Evolutionary conservation across 805 yeast genomes (phyloP).

Genomic region (Saccharomycopsis sp.): DNA sequence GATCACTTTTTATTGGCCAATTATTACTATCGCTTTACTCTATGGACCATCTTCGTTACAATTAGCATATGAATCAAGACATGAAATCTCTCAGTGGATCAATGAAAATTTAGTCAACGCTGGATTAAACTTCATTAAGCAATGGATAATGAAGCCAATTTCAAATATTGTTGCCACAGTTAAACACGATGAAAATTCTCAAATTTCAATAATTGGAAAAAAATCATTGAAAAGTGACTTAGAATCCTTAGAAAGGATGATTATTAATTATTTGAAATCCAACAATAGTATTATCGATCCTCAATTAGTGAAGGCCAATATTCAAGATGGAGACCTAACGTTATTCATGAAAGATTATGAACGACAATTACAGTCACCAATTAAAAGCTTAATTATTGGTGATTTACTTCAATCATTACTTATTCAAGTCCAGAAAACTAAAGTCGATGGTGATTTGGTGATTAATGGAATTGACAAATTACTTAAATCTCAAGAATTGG

Average conservation of each 20-base stretch:
- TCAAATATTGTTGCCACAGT: slow-evolving; percentile 67
- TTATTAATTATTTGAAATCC: slow-evolving; percentile 46
- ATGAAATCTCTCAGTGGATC: slow-evolving; percentile 49
- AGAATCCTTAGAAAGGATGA: slow-evolving; percentile 82
- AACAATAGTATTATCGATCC: slow-evolving; percentile 13
- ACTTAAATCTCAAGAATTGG: slow-evolving; percentile 84
- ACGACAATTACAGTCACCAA: slow-evolving; percentile 60
- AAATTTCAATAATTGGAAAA: slow-evolving; percentile 71
- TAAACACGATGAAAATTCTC: slow-evolving; percentile 71
- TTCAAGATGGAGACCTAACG: slow-evolving; percentile 68
- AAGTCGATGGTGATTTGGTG: slow-evolving; percentile 91
- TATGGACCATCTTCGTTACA: slow-evolving; percentile 49
- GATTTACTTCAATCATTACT: slow-evolving; percentile 67
- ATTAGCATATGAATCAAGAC: slow-evolving; percentile 43
- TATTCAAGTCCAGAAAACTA: slow-evolving; percentile 92
- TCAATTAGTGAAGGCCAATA: slow-evolving; percentile 28
- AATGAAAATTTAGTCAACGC: slow-evolving; percentile 58
- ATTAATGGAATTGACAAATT: slow-evolving; percentile 85
- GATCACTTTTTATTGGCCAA: slow-evolving; percentile 61
- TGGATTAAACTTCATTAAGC: slow-evolving; percentile 54
- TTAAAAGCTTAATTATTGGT: slow-evolving; percentile 59
- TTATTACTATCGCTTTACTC: slow-evolving; percentile 32
- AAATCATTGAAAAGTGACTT: slow-evolving; percentile 74
- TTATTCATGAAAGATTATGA: slow-evolving; percentile 79
- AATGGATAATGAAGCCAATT: slow-evolving; percentile 81